Evolutionary conservation across 2,329 filamentous ascomycete species (phyloP).

Genomic region (Lasiodiplodia hormozganensis): DNA sequence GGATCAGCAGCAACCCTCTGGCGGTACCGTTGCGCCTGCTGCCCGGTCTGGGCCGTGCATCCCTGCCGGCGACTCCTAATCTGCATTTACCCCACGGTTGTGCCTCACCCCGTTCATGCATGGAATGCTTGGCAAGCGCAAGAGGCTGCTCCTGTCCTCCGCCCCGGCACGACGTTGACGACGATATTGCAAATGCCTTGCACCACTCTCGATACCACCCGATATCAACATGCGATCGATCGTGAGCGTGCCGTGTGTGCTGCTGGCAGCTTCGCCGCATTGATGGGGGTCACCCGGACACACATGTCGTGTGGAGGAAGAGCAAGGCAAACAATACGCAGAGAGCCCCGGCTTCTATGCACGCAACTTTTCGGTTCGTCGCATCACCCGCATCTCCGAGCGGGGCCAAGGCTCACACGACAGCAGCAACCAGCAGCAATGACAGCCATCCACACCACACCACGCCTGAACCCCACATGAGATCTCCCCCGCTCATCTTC

Average conservation of each 20-base stretch:
- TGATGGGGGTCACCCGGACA: background rate
- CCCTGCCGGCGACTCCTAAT: background rate
- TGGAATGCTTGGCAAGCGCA: background rate
- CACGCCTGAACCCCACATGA: background rate
- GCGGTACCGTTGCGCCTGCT: conserved; percentile 20
- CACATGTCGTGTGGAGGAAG: background rate
- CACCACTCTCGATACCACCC: background rate
- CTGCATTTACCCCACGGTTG: conserved; percentile 2
- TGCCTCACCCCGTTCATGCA: background rate
- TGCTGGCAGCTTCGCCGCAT: background rate
- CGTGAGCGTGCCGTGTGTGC: no score
- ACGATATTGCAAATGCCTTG: background rate
- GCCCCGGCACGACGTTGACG: background rate
- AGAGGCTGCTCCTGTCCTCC: background rate
- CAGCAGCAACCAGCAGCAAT: background rate
- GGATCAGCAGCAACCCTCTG: conserved; percentile 9
- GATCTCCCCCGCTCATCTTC: background rate
- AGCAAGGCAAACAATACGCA: background rate
- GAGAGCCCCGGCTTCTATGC: background rate
- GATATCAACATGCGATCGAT: background rate
- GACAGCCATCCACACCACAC: background rate
- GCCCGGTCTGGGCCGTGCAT: background rate
- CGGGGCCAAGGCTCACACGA: background rate
- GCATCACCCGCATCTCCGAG: background rate
- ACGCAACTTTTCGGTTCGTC: background rate